Base-by-base conservation (phyloP, 2,329 filamentous ascomycete genomes). In the Westerdykella aurantiaca region DNA sequence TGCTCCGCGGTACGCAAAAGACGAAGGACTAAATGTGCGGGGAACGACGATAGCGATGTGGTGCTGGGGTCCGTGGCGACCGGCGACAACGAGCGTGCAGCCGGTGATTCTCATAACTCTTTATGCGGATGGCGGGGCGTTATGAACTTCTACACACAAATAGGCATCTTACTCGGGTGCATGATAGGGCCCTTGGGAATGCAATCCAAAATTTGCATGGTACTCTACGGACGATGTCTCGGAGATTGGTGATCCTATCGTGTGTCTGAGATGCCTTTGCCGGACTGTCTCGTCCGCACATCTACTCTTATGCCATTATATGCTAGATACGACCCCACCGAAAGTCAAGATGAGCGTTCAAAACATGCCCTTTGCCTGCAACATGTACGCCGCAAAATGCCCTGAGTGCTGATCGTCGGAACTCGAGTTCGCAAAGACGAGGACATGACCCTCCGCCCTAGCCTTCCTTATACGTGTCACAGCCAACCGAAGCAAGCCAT, bases 1-100 rank as follows among this genome's bases (percentile, higher is more conserved):
- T 98, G 78, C 83, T 98, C 73, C 91, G 93, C 79, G 93, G 93
- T 95, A 97, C 93, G 72, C 93, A 98, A 81, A 98, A 98, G 88
- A 88, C 83, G 73, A 98, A 98, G 88, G 94, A 98, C 48, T 70
- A 69, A 57, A 57, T 50, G 50, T 49, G 45, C 56, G 53, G 47
- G 56, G 37, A 38, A 39, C 56, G 49, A 51, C 48, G 49, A 39
- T 29, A 29, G 25, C 25, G 25, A 29, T 29, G 25, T 29, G 25
- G 25, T 29, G 48, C 55, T 54, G 56, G 58, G 55, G 53, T 56
- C 53, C 49, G 56, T 51, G 54, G 49, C 46, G 49, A 47, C 48
- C 48, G 54, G 54, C 49, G 52, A 57, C 56, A 60, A 53, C 51
- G 56, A 29, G 25, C 25, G 60, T 59, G 58, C 59, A 49, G 55